Base-by-base conservation (phyloP, 1,139 yeast species). In the Pneumocystis sp. region DNA sequence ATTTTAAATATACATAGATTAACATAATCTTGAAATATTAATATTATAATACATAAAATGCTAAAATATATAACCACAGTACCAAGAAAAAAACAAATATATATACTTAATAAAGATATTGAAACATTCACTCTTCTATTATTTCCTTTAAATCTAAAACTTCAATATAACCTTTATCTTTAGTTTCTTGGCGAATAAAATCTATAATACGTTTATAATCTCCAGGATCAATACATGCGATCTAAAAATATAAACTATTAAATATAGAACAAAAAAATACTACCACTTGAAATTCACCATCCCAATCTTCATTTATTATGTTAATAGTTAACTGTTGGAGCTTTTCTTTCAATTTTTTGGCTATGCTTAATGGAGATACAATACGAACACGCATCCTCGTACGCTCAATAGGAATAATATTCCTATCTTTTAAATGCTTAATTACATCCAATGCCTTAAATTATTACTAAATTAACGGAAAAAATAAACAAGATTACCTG, bases 311-410 rank as follows among this genome's bases (percentile, higher is more conserved):
- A 35, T 79, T 81, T 66, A 83, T 87, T 29, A 85, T 76, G 42
- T 77, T 79, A 63, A 81, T 86, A 29, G 85, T 72, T 67, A 82
- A 73, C 3, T 82, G 81, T 68, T 77, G 79, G 59, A 86, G 74
- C 64, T 78, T 80, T n/a, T 80, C 84, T 15, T 76, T 77, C 66
- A 81, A 76, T 56, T 77, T 78, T 72, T 83, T 81, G 1, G 83
- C 84, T 65, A 83, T 82, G 65, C 79, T 78, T 2, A 76, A 72
- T 21, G 71, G 73, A 34, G 79, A 76, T 0, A 80, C 75, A 17
- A 88, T 78, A 70, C 85, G 84, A 39, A 93, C 81, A 76, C 89
- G 85, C 98, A 93, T 93, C 72, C 87, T 87, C 0, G 98, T 97
- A 70, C 98, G 81, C 0, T 90, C 95, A 68, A 93, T 91, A 12